Conservation (phyloP, 495 filamentous ascomycete species). For the Penicillium pulvis region DNA sequence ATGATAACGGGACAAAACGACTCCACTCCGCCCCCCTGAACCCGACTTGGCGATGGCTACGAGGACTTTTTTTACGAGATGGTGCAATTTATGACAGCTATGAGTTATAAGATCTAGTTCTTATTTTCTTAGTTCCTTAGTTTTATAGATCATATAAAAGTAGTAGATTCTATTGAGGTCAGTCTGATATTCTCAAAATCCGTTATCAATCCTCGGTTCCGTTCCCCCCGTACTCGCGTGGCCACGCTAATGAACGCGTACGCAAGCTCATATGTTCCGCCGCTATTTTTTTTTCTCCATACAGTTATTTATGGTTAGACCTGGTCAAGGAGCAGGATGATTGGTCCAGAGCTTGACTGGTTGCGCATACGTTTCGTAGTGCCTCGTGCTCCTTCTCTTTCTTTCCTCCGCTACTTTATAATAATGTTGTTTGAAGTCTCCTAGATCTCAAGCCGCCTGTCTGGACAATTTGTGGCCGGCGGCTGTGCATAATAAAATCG, state of each 20-base stretch:
- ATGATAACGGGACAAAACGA: neutral
- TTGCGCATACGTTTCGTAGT: neutral
- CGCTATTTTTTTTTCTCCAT: neutral
- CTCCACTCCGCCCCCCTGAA: slow-evolving; percentile 3
- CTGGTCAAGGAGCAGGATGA: neutral
- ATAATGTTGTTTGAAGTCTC: neutral
- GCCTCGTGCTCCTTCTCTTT: neutral
- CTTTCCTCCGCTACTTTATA: neutral
- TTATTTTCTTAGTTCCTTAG: too few species aligned
- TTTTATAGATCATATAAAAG: too few species aligned
- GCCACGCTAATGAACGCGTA: slow-evolving; percentile 3
- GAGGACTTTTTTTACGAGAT: neutral
- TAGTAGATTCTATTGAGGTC: too few species aligned
- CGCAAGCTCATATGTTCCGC: slow-evolving; percentile 1
- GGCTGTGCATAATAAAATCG: neutral
- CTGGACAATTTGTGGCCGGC: neutral
- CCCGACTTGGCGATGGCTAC: neutral
- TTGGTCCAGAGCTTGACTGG: neutral
- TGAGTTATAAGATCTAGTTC: neutral
- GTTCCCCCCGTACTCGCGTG: neutral
- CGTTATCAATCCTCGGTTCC: neutral
- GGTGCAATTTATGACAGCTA: neutral
- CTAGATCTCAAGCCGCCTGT: neutral
- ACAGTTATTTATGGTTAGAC: neutral
- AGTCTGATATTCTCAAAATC: neutral